Evolutionary conservation across 2,329 filamentous ascomycete genomes (phyloP), one percentile per base, ranked within the genome.

Genomic region (Botryotinia calthae): DNA sequence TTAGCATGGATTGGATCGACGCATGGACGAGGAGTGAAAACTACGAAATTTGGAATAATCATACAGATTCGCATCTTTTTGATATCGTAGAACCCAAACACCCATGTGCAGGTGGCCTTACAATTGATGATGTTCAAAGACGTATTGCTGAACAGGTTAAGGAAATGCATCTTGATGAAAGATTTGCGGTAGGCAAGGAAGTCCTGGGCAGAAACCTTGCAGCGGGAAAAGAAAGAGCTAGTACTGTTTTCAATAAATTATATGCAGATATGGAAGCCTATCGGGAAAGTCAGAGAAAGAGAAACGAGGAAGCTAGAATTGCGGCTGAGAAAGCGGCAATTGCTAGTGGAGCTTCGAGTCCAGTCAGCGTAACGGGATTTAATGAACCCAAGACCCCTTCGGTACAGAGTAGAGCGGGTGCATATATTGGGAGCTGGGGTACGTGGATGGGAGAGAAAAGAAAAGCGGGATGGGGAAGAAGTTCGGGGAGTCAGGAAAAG

Each of bases 61-160:
- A 93, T 77, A 93, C 91, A 3, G 95, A 98, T 80, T 90, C 91
- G 25, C 92, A 97, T 79, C 87, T 99, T 25, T 99, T 98, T 80
- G 95, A 97, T 77, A 93, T 99, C 75, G 92, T 97, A 22, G 94
- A 97, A 80, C 96, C 96, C 2, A 91, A 91, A 74, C 96, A 99
- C 82, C 96, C 96, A 5, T 98, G 93, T 81, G 95, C 95, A 1
- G 96, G 96, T 40, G 95, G 94, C 0, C 86, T 99, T 31, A 95
- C 92, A 1, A 94, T 99, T 75, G 96, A 98, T 77, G 96, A 99
- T 81, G 91, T 99, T 20, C 95, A 98, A 81, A 89, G 96, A 68
- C 88, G 96, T 37, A 87, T 99, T 48, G 90, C 94, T 51, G 93
- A 97, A 81, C 96, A 98, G 82, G 93, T 99, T 67, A 92, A 95